These are phyloP conservation scores for Scheffersomyces segobiensis DNA, from an alignment of 1,139 yeast species.

Conservation along the genomic window DNA sequence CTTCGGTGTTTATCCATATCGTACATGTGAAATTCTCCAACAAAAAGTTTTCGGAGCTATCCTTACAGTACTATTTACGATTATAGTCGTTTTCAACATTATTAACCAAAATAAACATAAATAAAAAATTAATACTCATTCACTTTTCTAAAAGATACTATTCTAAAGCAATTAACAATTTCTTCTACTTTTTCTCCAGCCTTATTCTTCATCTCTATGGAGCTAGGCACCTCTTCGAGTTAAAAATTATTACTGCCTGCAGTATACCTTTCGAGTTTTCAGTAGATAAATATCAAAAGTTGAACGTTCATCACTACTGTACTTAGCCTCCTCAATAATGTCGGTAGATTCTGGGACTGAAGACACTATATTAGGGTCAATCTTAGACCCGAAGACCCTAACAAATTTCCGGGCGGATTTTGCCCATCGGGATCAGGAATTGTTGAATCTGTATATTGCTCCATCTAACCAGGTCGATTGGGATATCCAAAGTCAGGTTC, in stretches of 20 bases:
- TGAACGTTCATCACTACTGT: background rate
- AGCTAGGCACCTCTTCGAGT: too few relatives aligned
- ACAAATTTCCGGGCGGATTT: background rate
- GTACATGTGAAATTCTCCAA: background rate
- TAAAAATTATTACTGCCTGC: background rate
- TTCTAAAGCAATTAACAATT: too few relatives aligned
- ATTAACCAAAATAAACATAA: too few relatives aligned
- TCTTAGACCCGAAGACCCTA: background rate
- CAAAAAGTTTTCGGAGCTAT: background rate
- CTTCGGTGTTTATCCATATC: background rate
- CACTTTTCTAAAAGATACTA: background rate
- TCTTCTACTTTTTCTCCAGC: too few relatives aligned
- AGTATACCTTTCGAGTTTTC: background rate
- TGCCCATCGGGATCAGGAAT: background rate
- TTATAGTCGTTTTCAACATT: background rate
- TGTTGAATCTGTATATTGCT: slow-evolving; percentile 9
- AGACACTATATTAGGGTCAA: background rate
- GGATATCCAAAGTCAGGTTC: slow-evolving; percentile 59
- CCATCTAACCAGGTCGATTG: slow-evolving; percentile 57
- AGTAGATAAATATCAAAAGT: too few relatives aligned
- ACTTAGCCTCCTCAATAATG: background rate
- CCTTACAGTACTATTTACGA: background rate
- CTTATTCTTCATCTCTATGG: too few relatives aligned
- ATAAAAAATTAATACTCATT: background rate
- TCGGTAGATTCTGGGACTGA: background rate